Conservation (phyloP, 345 rosid species). For the Eutrema japonicum region DNA sequence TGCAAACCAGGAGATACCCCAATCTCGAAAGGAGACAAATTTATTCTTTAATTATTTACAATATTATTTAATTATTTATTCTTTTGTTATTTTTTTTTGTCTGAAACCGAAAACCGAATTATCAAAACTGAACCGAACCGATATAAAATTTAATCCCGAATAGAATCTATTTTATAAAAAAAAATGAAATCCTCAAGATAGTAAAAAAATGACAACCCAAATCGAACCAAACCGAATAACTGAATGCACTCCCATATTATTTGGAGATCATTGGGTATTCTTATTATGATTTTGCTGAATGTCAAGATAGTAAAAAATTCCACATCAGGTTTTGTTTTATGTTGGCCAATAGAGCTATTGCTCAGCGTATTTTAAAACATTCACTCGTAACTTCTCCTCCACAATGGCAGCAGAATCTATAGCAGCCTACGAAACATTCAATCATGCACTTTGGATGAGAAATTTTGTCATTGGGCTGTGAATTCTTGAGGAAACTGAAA, state of each 20-base stretch:
- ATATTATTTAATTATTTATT: no score
- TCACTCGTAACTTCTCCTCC: background rate
- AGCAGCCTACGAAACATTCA: background rate
- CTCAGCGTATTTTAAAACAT: background rate
- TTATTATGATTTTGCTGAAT: conserved; percentile 1
- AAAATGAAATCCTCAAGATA: no score
- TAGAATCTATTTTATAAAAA: no score
- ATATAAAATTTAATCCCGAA: no score
- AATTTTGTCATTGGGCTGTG: background rate
- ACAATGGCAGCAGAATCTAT: background rate
- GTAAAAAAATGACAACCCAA: no score
- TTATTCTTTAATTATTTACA: no score
- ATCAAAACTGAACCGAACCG: no score
- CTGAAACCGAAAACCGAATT: no score
- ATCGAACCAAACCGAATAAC: no score
- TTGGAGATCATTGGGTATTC: background rate
- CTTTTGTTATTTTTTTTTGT: no score
- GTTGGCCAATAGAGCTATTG: background rate
- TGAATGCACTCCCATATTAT: background rate
- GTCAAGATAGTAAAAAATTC: background rate
- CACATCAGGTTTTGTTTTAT: background rate
- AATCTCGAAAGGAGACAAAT: no score
- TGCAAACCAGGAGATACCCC: no score
- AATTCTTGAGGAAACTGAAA: background rate
- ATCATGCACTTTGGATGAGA: background rate